These are phyloP conservation scores for Trichoderma asperellum DNA, from an alignment of 2,329 filamentous ascomycete genomes.

Conservation along the genomic window DNA sequence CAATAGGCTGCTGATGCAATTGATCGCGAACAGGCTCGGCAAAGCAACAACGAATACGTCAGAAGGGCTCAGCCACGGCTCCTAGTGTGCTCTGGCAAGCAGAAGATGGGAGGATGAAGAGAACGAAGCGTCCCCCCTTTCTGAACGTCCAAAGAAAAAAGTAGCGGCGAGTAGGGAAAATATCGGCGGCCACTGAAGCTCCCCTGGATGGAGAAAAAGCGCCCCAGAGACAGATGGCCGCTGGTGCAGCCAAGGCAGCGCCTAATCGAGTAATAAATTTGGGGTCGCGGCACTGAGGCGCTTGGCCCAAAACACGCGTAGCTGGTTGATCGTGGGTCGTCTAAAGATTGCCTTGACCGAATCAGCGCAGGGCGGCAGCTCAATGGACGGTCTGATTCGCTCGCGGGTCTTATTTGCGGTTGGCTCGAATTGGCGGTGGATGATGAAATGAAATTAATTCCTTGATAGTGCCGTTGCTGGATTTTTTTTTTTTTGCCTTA, in stretches of 20 bases:
- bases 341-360: not conserved
- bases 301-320: conserved; percentile 12
- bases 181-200: conserved; percentile 22
- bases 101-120: conserved; percentile 9
- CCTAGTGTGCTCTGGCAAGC: not conserved
- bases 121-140: conserved; percentile 17
- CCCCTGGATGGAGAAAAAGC: conserved; percentile 18
- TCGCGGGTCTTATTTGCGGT: not conserved
- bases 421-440: conserved; percentile 11
- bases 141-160: conserved; percentile 4
- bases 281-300: conserved; percentile 1
- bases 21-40: conserved; percentile 14
- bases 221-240: conserved; percentile 11
- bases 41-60: conserved; percentile 6
- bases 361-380: conserved; percentile 12
- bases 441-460: conserved; percentile 21
- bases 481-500: conserved; percentile 6
- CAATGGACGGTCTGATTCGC: conserved; percentile 16
- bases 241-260: conserved; percentile 12
- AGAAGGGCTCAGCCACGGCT: conserved; percentile 12
- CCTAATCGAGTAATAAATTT: conserved; percentile 24
- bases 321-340: conserved; percentile 12
- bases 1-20: conserved; percentile 28
- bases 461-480: not conserved
- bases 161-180: conserved; percentile 26